Conservation (phyloP, 768 basidiomycete species). For the Melanogaster broomeanus region DNA sequence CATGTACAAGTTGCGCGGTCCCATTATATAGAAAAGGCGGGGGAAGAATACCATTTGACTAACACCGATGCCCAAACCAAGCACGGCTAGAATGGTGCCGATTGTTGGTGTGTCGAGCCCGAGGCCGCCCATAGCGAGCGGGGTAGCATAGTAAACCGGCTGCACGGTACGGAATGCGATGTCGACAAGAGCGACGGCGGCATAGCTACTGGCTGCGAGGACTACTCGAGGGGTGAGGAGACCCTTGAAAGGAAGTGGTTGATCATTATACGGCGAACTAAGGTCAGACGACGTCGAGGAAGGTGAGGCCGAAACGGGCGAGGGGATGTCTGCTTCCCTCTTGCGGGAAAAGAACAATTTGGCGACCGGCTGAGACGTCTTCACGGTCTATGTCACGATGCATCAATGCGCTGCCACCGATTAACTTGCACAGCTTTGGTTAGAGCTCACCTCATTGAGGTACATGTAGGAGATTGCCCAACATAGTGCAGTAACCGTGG, state of each 20-base stretch:
- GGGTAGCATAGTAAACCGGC: conserved; percentile 22
- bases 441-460: conserved; percentile 48
- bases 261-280: neutral
- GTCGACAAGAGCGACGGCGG: conserved; percentile 57
- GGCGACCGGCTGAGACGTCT: neutral
- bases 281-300: neutral
- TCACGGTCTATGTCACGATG: neutral
- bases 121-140: conserved; percentile 14
- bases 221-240: conserved; percentile 53
- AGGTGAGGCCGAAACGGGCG: neutral
- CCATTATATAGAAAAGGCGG: conserved; percentile 49
- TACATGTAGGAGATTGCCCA: conserved; percentile 48
- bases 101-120: conserved; percentile 14
- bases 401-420: neutral
- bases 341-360: neutral
- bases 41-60: conserved; percentile 66
- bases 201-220: conserved; percentile 59
- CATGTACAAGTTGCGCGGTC: conserved; percentile 57
- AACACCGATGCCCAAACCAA: conserved; percentile 33
- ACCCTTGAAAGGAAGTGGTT: conserved; percentile 43
- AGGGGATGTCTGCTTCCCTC: neutral
- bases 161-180: conserved; percentile 53
- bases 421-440: neutral
- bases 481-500: conserved; percentile 51
- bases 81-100: conserved; percentile 14